Evolutionary conservation across 1,139 yeast species (phyloP).

Genomic region (Barnettozyma hawaiiensis): DNA sequence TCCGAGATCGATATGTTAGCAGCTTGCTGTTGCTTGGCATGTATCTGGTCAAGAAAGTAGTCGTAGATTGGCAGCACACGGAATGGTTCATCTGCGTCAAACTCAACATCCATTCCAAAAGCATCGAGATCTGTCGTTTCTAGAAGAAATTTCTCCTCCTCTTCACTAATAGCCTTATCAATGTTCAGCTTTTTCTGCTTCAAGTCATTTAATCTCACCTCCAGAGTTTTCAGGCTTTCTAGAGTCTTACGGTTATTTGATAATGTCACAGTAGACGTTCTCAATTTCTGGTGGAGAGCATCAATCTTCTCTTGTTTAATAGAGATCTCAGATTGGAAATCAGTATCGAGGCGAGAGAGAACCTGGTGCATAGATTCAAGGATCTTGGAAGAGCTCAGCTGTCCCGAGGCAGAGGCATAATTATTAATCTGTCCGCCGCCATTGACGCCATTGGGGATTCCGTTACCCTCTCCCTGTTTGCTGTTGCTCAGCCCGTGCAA

Average conservation of each 20-base stretch:
- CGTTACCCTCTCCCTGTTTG: constrained; percentile 3
- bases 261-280: constrained; percentile 42
- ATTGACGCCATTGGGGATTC: not conserved
- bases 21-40: constrained; percentile 17
- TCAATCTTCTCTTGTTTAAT: constrained; percentile 42
- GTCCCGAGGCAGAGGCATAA: constrained; percentile 17
- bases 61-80: constrained; percentile 54
- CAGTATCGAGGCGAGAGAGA: constrained; percentile 36
- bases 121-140: constrained; percentile 35
- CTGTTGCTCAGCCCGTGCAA: constrained; percentile 18
- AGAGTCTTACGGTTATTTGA: constrained; percentile 40
- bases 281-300: constrained; percentile 40
- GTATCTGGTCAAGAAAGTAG: constrained; percentile 36
- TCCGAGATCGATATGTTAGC: not conserved
- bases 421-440: not conserved
- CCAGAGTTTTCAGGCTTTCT: constrained; percentile 38
- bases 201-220: constrained; percentile 38
- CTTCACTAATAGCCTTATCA: constrained; percentile 52
- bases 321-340: constrained; percentile 44
- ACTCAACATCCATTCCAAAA: constrained; percentile 44
- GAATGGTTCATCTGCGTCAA: constrained; percentile 86
- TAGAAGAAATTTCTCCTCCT: constrained; percentile 45
- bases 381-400: constrained; percentile 30
- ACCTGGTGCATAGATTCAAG: constrained; percentile 39
- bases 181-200: constrained; percentile 49